Evolutionary conservation across 768 basidiomycete genomes (phyloP), one percentile per base, ranked within the genome.

Genomic region (Termitomyces sp.): DNA sequence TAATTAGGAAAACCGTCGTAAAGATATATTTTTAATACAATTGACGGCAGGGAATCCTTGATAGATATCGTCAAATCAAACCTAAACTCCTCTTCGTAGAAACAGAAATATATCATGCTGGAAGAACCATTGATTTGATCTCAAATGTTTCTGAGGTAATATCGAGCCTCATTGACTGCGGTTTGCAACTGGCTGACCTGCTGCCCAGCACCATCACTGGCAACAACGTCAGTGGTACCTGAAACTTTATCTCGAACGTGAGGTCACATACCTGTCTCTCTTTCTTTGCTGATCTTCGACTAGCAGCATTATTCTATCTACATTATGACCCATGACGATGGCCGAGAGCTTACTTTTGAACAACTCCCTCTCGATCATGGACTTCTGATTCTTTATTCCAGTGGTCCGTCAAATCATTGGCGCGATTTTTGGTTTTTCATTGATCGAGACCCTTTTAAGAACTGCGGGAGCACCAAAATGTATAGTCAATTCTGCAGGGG

Each of bases 381-480:
- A 5, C 73, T 91, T 9, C 92, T 84, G 71, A 91, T 95, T 62
- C 68, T 94, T 12, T 94, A 92, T 71, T 91, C 88, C 37, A 60
- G 59, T 46, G 51, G 59, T 53, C 6, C n/a, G 59, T 53, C 3
- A 20, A 34, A 14, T 53, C 7, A 36, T 32, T 14, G 4, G 25
- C 17, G 40, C 4, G 8, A 32, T 37, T 20, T 12, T 51, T 36
- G 9, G 32, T 29, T 43, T n/a, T 42, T 36, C 25, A n/a, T 37
- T 31, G 6, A 6, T 47, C 25, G 10, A 32, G 17, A 31, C 14
- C 25, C 8, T 45, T 90, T 17, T 88, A 31, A 92, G 93, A 6
- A 94, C 92, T 0, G 90, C 89, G 1, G 92, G 93, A 32, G 84
- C 86, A 47, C 90, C 90, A 0, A 92, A 93, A 72, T 91, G 90